Evolutionary conservation across 352 stramenopile species (phyloP).

Genomic region (Albugo candida): DNA sequence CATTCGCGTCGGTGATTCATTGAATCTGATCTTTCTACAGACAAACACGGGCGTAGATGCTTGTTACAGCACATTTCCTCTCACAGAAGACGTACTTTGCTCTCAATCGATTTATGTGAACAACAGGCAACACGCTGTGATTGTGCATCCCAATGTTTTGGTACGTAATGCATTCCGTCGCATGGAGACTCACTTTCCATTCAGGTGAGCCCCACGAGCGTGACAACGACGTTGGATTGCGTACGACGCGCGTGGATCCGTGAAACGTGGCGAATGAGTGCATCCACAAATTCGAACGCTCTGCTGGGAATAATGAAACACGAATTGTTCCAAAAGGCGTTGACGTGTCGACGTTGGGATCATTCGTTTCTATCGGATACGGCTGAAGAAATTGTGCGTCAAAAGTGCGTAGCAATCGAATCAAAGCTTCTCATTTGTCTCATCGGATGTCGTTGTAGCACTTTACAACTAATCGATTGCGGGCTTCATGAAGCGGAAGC

Average conservation of each 20-base stretch:
- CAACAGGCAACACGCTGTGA: slow-evolving; percentile 34
- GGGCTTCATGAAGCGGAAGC: slow-evolving; percentile 34
- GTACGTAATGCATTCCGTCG: slow-evolving; percentile 13
- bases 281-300: slow-evolving; percentile 34
- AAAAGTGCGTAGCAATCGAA: slow-evolving; percentile 20
- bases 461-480: slow-evolving; percentile 46
- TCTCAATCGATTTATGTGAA: slow-evolving; percentile 18
- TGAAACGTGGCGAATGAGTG: slow-evolving; percentile 37
- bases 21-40: slow-evolving; percentile 58
- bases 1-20: slow-evolving; percentile 46
- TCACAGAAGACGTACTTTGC: neutral
- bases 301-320: slow-evolving; percentile 68
- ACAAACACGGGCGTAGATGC: slow-evolving; percentile 18
- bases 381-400: slow-evolving; percentile 26
- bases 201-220: slow-evolving; percentile 59
- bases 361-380: slow-evolving; percentile 17
- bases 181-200: neutral
- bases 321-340: slow-evolving; percentile 48
- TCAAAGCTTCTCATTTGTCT: neutral
- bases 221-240: slow-evolving; percentile 58
- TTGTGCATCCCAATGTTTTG: slow-evolving; percentile 59
- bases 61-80: slow-evolving; percentile 17
- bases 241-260: slow-evolving; percentile 43
- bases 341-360: slow-evolving; percentile 18
- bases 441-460: slow-evolving; percentile 14